Evolutionary conservation across 2,329 filamentous ascomycete species (phyloP), one percentile per base, ranked within the genome.

Genomic region (Camillea tinctor): DNA sequence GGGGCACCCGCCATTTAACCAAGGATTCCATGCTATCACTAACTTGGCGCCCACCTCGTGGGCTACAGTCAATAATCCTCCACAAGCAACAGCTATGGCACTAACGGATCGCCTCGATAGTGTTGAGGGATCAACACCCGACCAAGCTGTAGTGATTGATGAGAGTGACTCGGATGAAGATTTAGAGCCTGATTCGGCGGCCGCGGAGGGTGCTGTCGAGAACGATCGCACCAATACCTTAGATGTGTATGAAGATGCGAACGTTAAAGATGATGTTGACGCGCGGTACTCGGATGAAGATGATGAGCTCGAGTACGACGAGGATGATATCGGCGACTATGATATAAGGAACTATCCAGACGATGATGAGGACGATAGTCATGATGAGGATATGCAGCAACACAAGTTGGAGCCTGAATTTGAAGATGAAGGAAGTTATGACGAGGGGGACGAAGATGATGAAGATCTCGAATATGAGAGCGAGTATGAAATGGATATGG

Each of bases 341-440:
- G 70, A 74, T 53, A 70, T 68, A 11, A 64, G 69, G 22, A 71
- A 69, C 56, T 73, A 74, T 49, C 71, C 70, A 49, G 66, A 68
- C 52, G 71, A 73, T 40, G 72, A 74, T 44, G 71, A 73, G 30
- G 72, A 73, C 20, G 72, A 71, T 54, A 71, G 67, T 49, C 65
- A 70, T 51, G 71, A 73, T 26, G 68, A 72, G 20, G 71, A 72
- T 53, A 57, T 71, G 19, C 57, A 60, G 52, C 56, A 66, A 22
- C 69, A 62, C 30, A 24, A 54, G 9, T 51, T 71, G n/a, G 71
- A 74, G 44, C 66, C 69, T 15, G 70, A 71, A 56, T 71, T 73
- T 22, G 66, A 66, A 22, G 66, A 70, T 52, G 68, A 60, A 8
- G 64, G 68, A 51, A 69, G 63, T 52, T 72, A 64, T 64, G 67